A percentile compares a stretch with the other conserved stretches of the same genome.
phyloP scores from a whole-genome alignment of 2,329 filamentous ascomycete species.

The Emmonsiellopsis sp. region DNA sequence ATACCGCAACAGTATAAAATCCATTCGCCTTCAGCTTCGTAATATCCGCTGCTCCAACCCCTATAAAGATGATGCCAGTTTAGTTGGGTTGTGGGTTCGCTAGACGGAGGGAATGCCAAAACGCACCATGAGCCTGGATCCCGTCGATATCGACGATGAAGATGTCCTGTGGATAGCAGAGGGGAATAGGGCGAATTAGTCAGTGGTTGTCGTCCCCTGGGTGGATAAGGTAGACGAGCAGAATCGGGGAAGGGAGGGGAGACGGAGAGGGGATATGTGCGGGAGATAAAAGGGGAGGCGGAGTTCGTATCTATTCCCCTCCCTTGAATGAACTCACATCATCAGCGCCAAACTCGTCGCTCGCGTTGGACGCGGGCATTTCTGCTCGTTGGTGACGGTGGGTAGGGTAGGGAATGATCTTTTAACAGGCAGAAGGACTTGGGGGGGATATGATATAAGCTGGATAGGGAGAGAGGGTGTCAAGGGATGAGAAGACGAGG shows the following conservation, averaged over 20 bases:
- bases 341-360: conserved; percentile 37
- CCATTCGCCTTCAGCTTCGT: conserved; percentile 55
- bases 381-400: conserved; percentile 5
- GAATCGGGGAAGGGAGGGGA: no score
- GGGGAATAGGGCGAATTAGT: no score
- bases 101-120: not conserved
- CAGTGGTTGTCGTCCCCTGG: no score
- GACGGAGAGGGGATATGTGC: no score
- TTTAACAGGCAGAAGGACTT: not conserved
- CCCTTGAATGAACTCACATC: conserved; percentile 23
- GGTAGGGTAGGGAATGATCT: not conserved
- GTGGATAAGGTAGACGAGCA: no score
- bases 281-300: no score
- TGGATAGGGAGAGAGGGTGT: no score
- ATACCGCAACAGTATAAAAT: conserved; percentile 55
- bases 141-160: conserved; percentile 59
- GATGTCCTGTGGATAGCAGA: conserved; percentile 28
- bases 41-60: conserved; percentile 58
- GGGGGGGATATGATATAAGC: not conserved
- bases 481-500: no score
- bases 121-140: conserved; percentile 54
- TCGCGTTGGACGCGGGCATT: conserved; percentile 46
- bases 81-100: not conserved
- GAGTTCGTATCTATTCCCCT: not conserved
- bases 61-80: conserved; percentile 21